Base-by-base conservation (phyloP, 495 filamentous ascomycete genomes). In the Amphirosellinia nigrospora region DNA sequence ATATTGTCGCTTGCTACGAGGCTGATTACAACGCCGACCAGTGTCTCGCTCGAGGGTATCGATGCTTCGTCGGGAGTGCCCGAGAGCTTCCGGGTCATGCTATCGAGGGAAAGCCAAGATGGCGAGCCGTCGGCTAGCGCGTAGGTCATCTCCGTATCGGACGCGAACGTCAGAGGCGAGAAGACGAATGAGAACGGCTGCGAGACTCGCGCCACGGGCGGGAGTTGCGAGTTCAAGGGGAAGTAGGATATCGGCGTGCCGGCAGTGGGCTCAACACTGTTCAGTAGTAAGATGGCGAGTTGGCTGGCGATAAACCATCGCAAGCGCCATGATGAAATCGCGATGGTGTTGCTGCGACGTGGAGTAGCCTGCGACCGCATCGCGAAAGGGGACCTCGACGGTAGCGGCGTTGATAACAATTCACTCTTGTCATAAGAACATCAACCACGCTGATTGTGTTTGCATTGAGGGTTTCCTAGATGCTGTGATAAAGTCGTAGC, bases 221-320 rank as follows among this genome's bases (percentile, higher is more conserved):
- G 92, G 13, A 94, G 84, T 75, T 96, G 92, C 6, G 91, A 85
- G 77, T 94, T 93, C 71, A 94, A 84, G 0, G 91, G 91, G 62
- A 93, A 90, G 43, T 86, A 86, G 60, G 90, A 81, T 65, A 76
- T 70, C 64, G 86, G 83, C 28, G 59, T 69, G 46, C 66, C 48
- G 11, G 53, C n/a, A 8, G 45, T 53, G 7, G 34, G 32, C n/a
- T 10, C n/a, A 8, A 41, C 28, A 8, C 36, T 41, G 66, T 41
- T 32, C 6, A 69, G n/a, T n/a, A 69, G 46, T 43, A 59, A n/a
- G 56, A 53, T 62, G 19, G 46, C 23, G 45, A 69, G 56, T 6
- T 62, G 66, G 46, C 13, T 41, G 23, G 32, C 3, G 41, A 52
- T 0, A 3, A 34, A 52, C 30, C 23, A 38, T 2, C 41, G 30